Base-by-base conservation (phyloP, 1,284 basidiomycete species). In the Rhodotorula glutinis region DNA sequence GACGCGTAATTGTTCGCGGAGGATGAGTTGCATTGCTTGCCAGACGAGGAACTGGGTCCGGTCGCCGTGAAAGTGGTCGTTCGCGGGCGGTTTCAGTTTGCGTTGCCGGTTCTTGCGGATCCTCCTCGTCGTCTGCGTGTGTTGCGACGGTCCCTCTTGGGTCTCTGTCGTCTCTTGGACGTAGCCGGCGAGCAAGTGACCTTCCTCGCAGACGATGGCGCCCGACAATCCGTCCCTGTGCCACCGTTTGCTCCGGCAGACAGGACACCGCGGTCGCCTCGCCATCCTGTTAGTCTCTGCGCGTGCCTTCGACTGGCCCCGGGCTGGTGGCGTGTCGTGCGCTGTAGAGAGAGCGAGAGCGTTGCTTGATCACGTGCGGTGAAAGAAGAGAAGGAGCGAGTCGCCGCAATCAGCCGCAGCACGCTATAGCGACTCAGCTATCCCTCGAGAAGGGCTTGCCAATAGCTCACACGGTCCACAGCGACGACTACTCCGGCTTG, bases 161-260 rank as follows among this genome's bases (percentile, higher is more conserved):
- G 66, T 53, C 25, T 73, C 69, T 17, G 49, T 71, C n/a, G 72
- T 60, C 64, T 73, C 72, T 19, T 68, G 54, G 21, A 73, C 61
- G 67, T 65, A 71, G 13, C 66, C 71, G 38, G 66, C 62, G 9
- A 76, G 71, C 16, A 76, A 60, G 53, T 76, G 75, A 2, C 75
- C 75, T 38, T 74, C 73, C 30, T 74, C 71, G 58, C 75, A 76
- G 27, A 76, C 73, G 43, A 75, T 53, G 4, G 71, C 59, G 38
- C 75, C 75, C 2, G 72, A 71, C 23, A 67, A 61, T 10, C 62
- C 46, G 60, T 75, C 75, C 2, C 69, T 52, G 57, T 73, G 74
- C 72, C 73, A 75, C 19, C 62, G 57, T 47, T 60, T 69, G 11
- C 60, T 63, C n/a, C 71, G 38, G 59, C 74, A 75, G 21, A 72